A percentile compares a stretch with the other conserved stretches of the same genome.
These are phyloP conservation scores for Penicillium atrosanguineum DNA, from an alignment of 495 filamentous ascomycete species.

Conservation along the genomic window DNA sequence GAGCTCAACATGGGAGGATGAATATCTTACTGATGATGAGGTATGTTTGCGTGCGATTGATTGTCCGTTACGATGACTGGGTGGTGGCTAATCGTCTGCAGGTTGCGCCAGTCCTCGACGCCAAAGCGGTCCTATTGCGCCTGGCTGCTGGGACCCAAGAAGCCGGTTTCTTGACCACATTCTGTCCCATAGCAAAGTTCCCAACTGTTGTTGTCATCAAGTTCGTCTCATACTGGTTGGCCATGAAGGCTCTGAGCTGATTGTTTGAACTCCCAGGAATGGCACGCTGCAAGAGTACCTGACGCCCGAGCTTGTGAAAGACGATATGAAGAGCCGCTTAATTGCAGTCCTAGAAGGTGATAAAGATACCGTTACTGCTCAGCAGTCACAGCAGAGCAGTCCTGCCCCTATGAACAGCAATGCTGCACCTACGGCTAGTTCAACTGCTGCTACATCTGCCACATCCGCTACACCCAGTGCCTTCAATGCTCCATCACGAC, in stretches of 20 bases:
- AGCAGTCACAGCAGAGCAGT: constrained; percentile 7
- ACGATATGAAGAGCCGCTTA: constrained; percentile 55
- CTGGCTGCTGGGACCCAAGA: constrained; percentile 70
- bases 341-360: constrained; percentile 30
- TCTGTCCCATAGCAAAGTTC: constrained; percentile 70
- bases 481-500: neutral
- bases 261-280: constrained; percentile 39
- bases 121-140: constrained; percentile 63
- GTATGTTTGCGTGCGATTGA: constrained; percentile 31
- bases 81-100: constrained; percentile 16
- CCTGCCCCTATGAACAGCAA: constrained; percentile 1
- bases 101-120: constrained; percentile 48
- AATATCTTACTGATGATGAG: constrained; percentile 61
- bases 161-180: constrained; percentile 73
- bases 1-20: constrained; percentile 72
- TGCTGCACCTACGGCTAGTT: neutral
- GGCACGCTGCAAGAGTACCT: constrained; percentile 64
- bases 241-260: neutral
- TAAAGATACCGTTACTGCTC: neutral
- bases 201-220: constrained; percentile 77
- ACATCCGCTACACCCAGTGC: neutral
- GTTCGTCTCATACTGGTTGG: constrained; percentile 40
- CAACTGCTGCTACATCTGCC: neutral
- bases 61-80: neutral
- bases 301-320: constrained; percentile 53